Percentiles rank a stretch among this genome's conserved stretches.
Conservation (phyloP, 768 basidiomycete genomes). For the Auriscalpium orientale region DNA sequence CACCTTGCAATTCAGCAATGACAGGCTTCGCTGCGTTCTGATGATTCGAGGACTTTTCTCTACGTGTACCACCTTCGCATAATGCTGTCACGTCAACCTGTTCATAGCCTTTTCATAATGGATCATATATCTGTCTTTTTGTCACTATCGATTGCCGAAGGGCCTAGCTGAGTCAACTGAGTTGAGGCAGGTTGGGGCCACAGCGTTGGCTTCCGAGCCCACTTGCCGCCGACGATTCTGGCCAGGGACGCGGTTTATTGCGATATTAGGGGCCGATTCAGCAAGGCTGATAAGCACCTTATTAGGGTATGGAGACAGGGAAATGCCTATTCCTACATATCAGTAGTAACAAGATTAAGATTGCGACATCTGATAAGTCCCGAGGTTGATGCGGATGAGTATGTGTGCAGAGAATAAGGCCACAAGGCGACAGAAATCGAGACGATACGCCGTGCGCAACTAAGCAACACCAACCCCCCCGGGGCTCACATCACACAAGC, state of each 20-base stretch:
- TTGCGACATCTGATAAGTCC: background rate
- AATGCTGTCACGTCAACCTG: background rate
- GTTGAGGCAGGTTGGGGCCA: no score
- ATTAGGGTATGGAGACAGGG: background rate
- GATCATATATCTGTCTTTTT: background rate
- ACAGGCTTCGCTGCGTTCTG: conserved; percentile 15
- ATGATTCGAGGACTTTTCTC: background rate
- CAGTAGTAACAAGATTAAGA: background rate
- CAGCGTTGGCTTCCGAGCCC: no score
- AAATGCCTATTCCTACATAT: background rate
- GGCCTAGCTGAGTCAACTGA: no score
- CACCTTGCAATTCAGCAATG: conserved; percentile 9
- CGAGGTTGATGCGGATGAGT: background rate
- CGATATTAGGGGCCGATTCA: no score
- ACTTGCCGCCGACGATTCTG: no score
- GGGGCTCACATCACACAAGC: conserved; percentile 50
- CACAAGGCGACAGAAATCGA: background rate
- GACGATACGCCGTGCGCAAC: background rate
- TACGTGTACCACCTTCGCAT: background rate
- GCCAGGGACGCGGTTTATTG: no score
- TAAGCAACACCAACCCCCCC: background rate
- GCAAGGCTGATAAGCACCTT: no score
- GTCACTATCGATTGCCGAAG: no score
- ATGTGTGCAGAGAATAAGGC: background rate
- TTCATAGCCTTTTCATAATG: background rate